Base-by-base conservation (phyloP, 1,284 basidiomycete species). In the Mrakiaceae sp. region DNA sequence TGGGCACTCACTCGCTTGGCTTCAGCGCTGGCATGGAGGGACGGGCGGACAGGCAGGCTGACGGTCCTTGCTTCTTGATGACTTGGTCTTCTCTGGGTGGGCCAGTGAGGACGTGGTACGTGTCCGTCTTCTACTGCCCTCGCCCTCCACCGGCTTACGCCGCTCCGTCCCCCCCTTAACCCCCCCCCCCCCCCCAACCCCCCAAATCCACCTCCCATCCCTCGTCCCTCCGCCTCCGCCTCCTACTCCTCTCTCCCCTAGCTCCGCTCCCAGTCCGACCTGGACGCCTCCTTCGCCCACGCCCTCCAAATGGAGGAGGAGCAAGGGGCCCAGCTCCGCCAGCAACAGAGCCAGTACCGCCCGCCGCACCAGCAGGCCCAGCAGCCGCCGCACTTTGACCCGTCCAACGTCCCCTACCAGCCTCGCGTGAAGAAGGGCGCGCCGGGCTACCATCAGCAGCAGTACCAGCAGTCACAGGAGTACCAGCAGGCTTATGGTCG, bases 241-340 rank as follows among this genome's bases (percentile, higher is more conserved):
- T 3, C 55, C 7, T 11, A 12, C 44, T n/a, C 44, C 40, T 27
- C 10, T n/a, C 27, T 27, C 11, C 7, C 44, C 3, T n/a, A 56
- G 64, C 52, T 50, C 9, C 63, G 74, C 71, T 69, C 71, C 39
- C 75, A 77, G 69, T 68, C 74, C 49, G 74, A 75, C 62, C 69
- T 75, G 1, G 75, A 77, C 64, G 75, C 72, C n/a, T 70, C 74
- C 62, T 75, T 74, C 57, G 75, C 75, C 0, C 70, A 74, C 9
- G 73, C 74, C 0, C 68, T 77, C 9, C 71, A 72, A 42, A 59
- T 76, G 63, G 75, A 77, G 55, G 72, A 77, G 64, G 69, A 75
- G 48, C 69, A 49, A 39, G 50, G 64, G 42, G 62, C 55, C 47
- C 2, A 44, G 10, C 42, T 42, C n/a, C 52, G 39, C 11, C 62